These are phyloP conservation scores for Polytrichum commune DNA, from an alignment of 225 moss, liverwort and hornwort species.

Conservation along the genomic window DNA sequence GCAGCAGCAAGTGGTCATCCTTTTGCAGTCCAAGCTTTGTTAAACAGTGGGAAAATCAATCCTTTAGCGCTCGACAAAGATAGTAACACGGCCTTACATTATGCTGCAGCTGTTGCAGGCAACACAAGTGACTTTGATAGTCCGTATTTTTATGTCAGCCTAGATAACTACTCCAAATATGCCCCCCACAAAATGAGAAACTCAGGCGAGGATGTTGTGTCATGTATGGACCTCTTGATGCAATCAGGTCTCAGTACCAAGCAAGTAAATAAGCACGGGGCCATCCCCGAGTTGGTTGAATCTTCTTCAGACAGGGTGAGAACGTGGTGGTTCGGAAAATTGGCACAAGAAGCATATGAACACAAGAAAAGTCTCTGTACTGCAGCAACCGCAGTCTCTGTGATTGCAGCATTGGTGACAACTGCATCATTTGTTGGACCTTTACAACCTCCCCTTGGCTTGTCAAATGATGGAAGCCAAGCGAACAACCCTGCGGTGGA, in stretches of 20 bases:
- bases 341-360: slow-evolving; percentile 5
- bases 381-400: slow-evolving; percentile 17
- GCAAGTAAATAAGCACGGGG: not conserved
- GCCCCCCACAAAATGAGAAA: not conserved
- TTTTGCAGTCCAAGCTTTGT: slow-evolving; percentile 19
- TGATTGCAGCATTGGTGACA: slow-evolving; percentile 27
- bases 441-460: slow-evolving; percentile 39
- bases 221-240: slow-evolving; percentile 4
- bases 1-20: slow-evolving; percentile 29
- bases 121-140: not conserved
- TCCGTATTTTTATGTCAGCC: not conserved
- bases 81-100: slow-evolving; percentile 6
- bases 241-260: slow-evolving; percentile 3
- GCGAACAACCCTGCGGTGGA: not conserved
- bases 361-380: slow-evolving; percentile 8
- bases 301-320: not conserved
- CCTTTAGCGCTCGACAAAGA: slow-evolving; percentile 11
- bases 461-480: not conserved
- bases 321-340: slow-evolving; percentile 1
- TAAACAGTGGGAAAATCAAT: slow-evolving; percentile 20
- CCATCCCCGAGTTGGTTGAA: not conserved
- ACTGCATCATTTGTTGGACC: slow-evolving; percentile 38
- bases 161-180: not conserved
- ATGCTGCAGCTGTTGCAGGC: not conserved
- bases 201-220: not conserved